Base-by-base conservation (phyloP, 257 asterid genomes). In the Nicotiana knightiana region DNA sequence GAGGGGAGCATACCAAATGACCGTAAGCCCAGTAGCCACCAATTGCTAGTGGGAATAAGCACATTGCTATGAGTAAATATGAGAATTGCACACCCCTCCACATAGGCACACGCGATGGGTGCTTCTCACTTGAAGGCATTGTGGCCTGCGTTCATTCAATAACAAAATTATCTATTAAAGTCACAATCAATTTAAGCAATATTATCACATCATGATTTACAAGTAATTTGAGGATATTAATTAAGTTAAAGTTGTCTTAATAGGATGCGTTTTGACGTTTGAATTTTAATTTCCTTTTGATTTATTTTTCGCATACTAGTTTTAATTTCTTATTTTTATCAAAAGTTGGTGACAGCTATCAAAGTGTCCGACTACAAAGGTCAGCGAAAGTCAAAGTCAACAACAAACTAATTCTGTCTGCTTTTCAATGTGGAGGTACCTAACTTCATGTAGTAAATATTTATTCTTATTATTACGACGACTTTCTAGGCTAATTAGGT, bases 11-110 rank as follows among this genome's bases (percentile, higher is more conserved):
- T 90, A 93, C 98, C 95, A 64, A 0, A 26, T 83, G 83, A 37
- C 99, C 99, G 9, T 95, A 95, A 3, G 97, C 97, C 98, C 98
- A 95, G 39, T 93, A 95, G 2, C 99, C 98, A 17, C 84, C 93
- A 6, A 95, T 87, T 5, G 98, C 93, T 1, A 93, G 88, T 30
- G 98, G 99, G 85, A 90, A 95, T 17, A 95, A 80, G 81, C 99
- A 95, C 83, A 84, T n/a, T 6, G 99, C 98, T 21, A 95, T 85
- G 2, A 93, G 71, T 0, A 83, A 1, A 73, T 95, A 95, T 6
- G 99, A 91, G 8, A 65, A 88, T 85, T 91, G 90, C 6, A 95
- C 97, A 17, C 98, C 99, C 80, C 89, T 90, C 99, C 99, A 95
- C 99, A 95, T 95, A 15, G 99, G 97, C 16, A 93, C 88, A 59